Conservation (phyloP, 306 rosid genomes). For the Fagus crenata region DNA sequence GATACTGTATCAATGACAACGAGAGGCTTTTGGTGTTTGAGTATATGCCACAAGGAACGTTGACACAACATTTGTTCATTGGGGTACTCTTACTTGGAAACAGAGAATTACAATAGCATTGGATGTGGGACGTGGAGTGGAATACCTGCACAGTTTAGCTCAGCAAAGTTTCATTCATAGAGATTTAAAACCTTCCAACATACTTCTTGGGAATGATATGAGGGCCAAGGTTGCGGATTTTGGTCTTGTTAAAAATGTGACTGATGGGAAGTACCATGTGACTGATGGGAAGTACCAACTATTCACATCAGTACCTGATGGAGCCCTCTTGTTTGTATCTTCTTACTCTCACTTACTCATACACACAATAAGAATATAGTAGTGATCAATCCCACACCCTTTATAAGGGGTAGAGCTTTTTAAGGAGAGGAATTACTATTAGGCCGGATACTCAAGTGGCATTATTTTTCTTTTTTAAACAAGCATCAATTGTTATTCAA, state of each 20-base stretch:
- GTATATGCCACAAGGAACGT: constrained; percentile 84
- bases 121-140: constrained; percentile 89
- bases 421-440: too few relatives aligned
- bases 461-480: too few relatives aligned
- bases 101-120: constrained; percentile 72
- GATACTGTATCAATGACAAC: constrained; percentile 71
- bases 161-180: constrained; percentile 87
- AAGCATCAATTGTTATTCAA: too few relatives aligned
- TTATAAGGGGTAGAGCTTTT: too few relatives aligned
- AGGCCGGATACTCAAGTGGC: too few relatives aligned
- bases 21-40: constrained; percentile 86
- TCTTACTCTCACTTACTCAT: too few relatives aligned
- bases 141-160: constrained; percentile 84
- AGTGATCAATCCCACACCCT: too few relatives aligned
- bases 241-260: constrained; percentile 73
- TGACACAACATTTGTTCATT: constrained; percentile 77
- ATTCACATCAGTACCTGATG: too few relatives aligned
- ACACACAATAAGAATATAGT: too few relatives aligned
- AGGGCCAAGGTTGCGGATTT: constrained; percentile 93
- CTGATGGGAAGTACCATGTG: constrained; percentile 71
- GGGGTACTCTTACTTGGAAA: constrained; percentile 73
- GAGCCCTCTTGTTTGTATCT: too few relatives aligned
- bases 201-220: constrained; percentile 80
- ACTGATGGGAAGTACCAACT: constrained; percentile 77
- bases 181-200: constrained; percentile 86